Evolutionary conservation across 192 early-diverging fungal genomes (phyloP), one percentile per base, ranked within the genome.

Genomic region (Coemansia sp.): DNA sequence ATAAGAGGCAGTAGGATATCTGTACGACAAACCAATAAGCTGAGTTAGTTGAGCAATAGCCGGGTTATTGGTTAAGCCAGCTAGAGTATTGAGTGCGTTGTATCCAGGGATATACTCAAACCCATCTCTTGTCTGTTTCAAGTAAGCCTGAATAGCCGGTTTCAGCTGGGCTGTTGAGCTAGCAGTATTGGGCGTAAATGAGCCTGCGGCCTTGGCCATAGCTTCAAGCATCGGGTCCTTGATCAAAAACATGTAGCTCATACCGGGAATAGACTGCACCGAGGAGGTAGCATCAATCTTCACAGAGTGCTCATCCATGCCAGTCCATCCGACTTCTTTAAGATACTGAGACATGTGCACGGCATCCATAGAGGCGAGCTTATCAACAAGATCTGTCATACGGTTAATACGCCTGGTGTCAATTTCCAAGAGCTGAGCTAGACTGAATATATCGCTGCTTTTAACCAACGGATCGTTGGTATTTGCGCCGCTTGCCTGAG

Each of bases 1-100:
- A 33, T 73, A 74, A 11, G 80, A 69, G 36, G 72, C 72, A 36
- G 62, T 65, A 1, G 80, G 80, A 24, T 77, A 71, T 20, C 62
- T 71, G 63, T 76, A 74, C 8, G 69, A 63, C n/a, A 82, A 62
- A 0, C 69, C 20, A 2, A 81, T 68, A 10, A 82, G 20, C 38
- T 74, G 50, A 12, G 62, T 24, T 5, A 82, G n/a, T 1, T 61
- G 62, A 13, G 49, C 31, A 20, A 81, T 33, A 49, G 60, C 12
- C 1, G 73, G 79, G 41, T 39, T 67, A 40, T 40, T 72, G 10
- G 36, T 12, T 15, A 72, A n/a, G 29, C 31, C 8, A n/a, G 72
- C 27, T 34, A 74, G 46, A 4, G 47, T 33, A 2, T 68, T 39
- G 27, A 73, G 20, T 13, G 62, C 36, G 5, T 49, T 64, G 38